Conservation (phyloP, 805 yeast species). For the Suhomyces kilbournensis region DNA sequence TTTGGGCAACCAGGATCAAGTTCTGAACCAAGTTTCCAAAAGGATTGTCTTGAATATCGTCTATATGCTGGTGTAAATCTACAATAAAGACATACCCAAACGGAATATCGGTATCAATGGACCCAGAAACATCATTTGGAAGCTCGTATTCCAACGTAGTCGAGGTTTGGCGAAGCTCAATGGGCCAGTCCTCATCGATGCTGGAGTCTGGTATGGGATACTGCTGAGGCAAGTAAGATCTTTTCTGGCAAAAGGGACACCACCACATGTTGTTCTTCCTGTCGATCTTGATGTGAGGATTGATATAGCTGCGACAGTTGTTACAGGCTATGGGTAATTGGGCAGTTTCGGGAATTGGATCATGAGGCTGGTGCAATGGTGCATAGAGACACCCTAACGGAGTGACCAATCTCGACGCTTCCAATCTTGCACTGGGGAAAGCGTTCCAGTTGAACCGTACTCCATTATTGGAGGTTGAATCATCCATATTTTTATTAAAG, state of each 20-base stretch:
- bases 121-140: slow-evolving; percentile 23
- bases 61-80: slow-evolving; percentile 30
- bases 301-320: slow-evolving; percentile 26
- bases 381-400: slow-evolving; percentile 38
- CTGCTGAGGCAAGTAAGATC: slow-evolving; percentile 19
- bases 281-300: slow-evolving; percentile 29
- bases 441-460: slow-evolving; percentile 74
- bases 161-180: slow-evolving; percentile 23
- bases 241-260: slow-evolving; percentile 36
- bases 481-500: neutral
- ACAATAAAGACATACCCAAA: slow-evolving; percentile 22
- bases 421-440: slow-evolving; percentile 39
- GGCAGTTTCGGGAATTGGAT: slow-evolving; percentile 4
- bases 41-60: slow-evolving; percentile 14
- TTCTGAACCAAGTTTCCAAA: slow-evolving; percentile 13
- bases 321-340: slow-evolving; percentile 22
- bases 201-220: slow-evolving; percentile 14
- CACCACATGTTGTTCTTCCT: slow-evolving; percentile 32
- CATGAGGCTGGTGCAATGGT: slow-evolving; percentile 17
- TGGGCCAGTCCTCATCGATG: slow-evolving; percentile 22
- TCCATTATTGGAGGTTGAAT: slow-evolving; percentile 48
- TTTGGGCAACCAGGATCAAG: slow-evolving; percentile 13
- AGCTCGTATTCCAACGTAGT: slow-evolving; percentile 31
- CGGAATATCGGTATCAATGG: slow-evolving; percentile 7
- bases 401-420: slow-evolving; percentile 27